These are phyloP conservation scores for Papiliotrema laurentii DNA, from an alignment of 1,284 basidiomycete species.

Conservation along the genomic window DNA sequence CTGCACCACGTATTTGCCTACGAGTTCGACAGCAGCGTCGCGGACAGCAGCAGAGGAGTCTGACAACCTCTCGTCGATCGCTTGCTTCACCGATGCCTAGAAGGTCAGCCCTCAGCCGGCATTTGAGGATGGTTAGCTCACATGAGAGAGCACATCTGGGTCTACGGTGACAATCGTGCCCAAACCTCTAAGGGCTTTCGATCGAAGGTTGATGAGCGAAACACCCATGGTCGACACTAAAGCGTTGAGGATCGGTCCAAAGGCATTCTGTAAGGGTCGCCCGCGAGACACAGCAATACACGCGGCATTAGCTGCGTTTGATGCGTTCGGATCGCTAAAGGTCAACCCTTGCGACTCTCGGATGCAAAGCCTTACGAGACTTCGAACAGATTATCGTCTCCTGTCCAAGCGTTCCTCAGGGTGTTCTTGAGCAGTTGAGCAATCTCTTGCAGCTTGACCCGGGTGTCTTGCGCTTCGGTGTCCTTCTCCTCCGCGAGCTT, in stretches of 20 bases:
- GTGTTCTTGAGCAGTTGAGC: slow-evolving; percentile 16
- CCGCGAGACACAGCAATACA: slow-evolving; percentile 70
- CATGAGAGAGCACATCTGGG: slow-evolving; percentile 70
- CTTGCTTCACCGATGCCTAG: slow-evolving; percentile 66
- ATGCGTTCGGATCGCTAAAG: slow-evolving; percentile 27
- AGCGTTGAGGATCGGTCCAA: slow-evolving; percentile 71
- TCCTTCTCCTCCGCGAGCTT: slow-evolving; percentile 27
- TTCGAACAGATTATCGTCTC: slow-evolving; percentile 34
- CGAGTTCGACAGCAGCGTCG: slow-evolving; percentile 90
- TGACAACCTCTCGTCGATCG: slow-evolving; percentile 81
- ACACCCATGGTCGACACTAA: slow-evolving; percentile 73
- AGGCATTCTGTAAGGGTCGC: slow-evolving; percentile 68
- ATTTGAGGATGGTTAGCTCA: slow-evolving; percentile 46
- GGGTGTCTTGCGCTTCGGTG: slow-evolving; percentile 20
- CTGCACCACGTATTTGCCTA: slow-evolving; percentile 90
- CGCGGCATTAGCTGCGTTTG: slow-evolving; percentile 21
- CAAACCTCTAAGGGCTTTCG: slow-evolving; percentile 81
- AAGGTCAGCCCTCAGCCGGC: background rate
- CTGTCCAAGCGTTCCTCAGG: slow-evolving; percentile 25
- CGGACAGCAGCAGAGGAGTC: slow-evolving; percentile 90
- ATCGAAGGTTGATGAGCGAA: slow-evolving; percentile 76
- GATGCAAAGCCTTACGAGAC: slow-evolving; percentile 15
- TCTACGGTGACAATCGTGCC: slow-evolving; percentile 81
- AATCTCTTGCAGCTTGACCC: slow-evolving; percentile 23
- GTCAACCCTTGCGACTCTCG: slow-evolving; percentile 4